A percentile compares a stretch with the other conserved stretches of the same genome.
phyloP scores from a whole-genome alignment of 805 yeast genomes.

The Lachancea thermotolerans region DNA sequence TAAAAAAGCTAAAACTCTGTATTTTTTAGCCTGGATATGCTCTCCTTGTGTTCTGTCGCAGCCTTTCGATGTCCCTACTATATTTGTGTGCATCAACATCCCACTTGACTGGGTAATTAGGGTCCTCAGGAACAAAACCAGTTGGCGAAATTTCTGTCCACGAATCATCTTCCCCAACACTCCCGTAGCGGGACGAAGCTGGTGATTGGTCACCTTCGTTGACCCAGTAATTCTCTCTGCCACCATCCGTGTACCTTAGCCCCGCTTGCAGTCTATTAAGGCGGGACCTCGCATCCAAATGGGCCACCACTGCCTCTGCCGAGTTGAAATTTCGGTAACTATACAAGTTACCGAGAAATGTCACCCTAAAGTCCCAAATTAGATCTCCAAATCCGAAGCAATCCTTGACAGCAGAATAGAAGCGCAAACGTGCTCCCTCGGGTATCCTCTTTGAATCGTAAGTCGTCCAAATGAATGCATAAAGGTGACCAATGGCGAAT shows the following conservation, averaged over 20 bases:
- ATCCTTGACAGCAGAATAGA: conserved; percentile 63
- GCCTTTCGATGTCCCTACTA: conserved; percentile 17
- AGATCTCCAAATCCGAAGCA: conserved; percentile 74
- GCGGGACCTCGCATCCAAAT: conserved; percentile 57
- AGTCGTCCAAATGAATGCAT: conserved; percentile 72
- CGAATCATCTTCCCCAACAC: conserved; percentile 12
- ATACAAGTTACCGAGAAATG: conserved; percentile 65
- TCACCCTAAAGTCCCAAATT: conserved; percentile 63
- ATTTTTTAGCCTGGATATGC: not conserved
- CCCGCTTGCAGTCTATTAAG: conserved; percentile 77
- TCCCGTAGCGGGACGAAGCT: conserved; percentile 5
- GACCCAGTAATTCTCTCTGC: conserved; percentile 80
- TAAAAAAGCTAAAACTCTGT: too few relatives aligned
- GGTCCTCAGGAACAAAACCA: conserved; percentile 26
- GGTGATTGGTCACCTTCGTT: conserved; percentile 11
- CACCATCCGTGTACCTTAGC: conserved; percentile 69
- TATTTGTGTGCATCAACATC: conserved; percentile 25
- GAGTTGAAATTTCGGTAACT: conserved; percentile 81
- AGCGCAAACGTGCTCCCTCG: conserved; percentile 59
- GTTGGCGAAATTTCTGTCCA: conserved; percentile 24
- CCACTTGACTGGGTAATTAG: conserved; percentile 31
- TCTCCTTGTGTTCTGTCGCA: conserved; percentile 12
- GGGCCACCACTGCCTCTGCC: conserved; percentile 60
- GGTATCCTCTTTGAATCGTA: conserved; percentile 58
- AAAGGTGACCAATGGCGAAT: conserved; percentile 85